Conservation (phyloP, 164 flowering plant species). For the Magnolia kwangsiensis region DNA sequence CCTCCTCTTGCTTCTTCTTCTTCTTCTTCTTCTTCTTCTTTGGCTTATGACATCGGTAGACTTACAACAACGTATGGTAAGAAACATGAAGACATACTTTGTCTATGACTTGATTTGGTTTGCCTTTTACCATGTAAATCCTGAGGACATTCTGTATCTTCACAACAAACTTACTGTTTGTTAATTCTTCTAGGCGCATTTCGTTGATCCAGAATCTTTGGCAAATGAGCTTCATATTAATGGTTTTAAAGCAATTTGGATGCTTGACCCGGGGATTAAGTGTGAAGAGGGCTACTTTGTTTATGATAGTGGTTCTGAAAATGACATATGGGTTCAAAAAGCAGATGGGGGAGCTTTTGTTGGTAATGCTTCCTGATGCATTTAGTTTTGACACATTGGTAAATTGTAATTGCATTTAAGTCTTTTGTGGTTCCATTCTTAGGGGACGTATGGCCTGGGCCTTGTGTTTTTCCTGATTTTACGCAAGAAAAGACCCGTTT, state of each 20-base stretch:
- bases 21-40: too few species aligned
- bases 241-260: conserved; percentile 97
- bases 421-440: conserved; percentile 6
- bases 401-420: not conserved
- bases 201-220: conserved; percentile 69
- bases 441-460: conserved; percentile 98
- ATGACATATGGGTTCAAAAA: conserved; percentile 65
- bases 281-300: conserved; percentile 74
- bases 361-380: conserved; percentile 40
- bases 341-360: conserved; percentile 73
- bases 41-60: too few species aligned
- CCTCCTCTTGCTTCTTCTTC: too few species aligned
- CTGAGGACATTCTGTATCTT: not conserved
- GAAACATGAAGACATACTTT: too few species aligned
- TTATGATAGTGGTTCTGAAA: conserved; percentile 76
- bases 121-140: not conserved
- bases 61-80: too few species aligned
- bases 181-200: conserved; percentile 46
- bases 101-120: too few species aligned
- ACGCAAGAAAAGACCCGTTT: conserved; percentile 69
- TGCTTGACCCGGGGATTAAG: conserved; percentile 97
- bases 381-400: not conserved
- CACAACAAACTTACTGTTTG: not conserved
- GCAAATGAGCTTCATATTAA: conserved; percentile 55
- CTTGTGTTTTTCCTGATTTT: conserved; percentile 93